A percentile compares a stretch with the other conserved stretches of the same genome.
Evolutionary conservation across 306 rosid species (phyloP).

Genomic region (Sphenostylis stenocarpa): DNA sequence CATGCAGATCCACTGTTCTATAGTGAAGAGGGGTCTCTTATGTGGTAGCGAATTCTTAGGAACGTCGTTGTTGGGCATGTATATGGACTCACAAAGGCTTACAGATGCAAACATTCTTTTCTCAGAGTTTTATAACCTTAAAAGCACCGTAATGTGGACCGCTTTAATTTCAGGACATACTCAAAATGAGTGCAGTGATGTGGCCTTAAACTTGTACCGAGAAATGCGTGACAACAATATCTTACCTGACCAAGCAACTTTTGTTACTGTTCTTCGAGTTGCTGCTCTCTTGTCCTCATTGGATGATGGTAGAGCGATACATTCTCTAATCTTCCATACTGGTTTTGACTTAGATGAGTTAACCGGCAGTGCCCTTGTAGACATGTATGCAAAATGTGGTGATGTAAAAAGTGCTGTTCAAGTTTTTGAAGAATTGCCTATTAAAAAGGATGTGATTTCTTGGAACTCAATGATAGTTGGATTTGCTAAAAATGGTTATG

Average conservation of each 20-base stretch:
- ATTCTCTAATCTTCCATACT: conserved; percentile 64
- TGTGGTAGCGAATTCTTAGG: conserved; percentile 62
- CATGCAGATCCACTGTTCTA: conserved; percentile 61
- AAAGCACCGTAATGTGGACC: conserved; percentile 62
- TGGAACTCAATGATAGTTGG: conserved; percentile 94
- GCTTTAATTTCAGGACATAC: conserved; percentile 64
- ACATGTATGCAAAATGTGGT: conserved; percentile 92
- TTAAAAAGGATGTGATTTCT: conserved; percentile 61
- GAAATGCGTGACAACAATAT: conserved; percentile 60
- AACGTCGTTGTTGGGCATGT: conserved; percentile 69
- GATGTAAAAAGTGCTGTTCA: conserved; percentile 54
- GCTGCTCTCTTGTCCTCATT: conserved; percentile 66
- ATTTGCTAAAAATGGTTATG: conserved; percentile 78
- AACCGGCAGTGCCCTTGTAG: conserved; percentile 69
- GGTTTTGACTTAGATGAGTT: conserved; percentile 74
- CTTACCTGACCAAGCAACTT: conserved; percentile 82
- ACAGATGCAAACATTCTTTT: conserved; percentile 61
- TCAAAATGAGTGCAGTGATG: conserved; percentile 57
- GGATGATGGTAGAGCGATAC: conserved; percentile 62
- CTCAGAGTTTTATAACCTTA: conserved; percentile 60
- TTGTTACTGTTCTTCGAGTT: conserved; percentile 68
- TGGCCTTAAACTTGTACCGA: conserved; percentile 56
- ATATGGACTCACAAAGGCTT: conserved; percentile 56
- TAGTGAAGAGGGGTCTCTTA: conserved; percentile 57
- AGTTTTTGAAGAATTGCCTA: conserved; percentile 64